Evolutionary conservation across 1,284 basidiomycete genomes (phyloP).

Genomic region (Thelephora terrestris): DNA sequence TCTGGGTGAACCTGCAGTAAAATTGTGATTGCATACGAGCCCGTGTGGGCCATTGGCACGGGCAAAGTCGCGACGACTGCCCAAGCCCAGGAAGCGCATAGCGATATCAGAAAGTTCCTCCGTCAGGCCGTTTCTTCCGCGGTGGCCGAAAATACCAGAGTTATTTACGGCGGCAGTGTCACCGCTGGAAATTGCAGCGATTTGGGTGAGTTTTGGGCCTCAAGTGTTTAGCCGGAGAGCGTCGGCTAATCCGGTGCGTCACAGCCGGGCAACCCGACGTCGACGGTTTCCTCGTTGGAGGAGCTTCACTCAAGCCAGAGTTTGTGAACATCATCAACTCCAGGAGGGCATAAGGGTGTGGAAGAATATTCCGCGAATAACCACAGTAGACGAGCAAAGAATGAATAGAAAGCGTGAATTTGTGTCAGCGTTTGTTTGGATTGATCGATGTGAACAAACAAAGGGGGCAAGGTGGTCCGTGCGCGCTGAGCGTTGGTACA

Average conservation of each 20-base stretch:
- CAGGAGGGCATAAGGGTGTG: conserved; percentile 22
- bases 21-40: conserved; percentile 92
- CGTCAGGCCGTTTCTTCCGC: conserved; percentile 50
- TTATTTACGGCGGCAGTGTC: conserved; percentile 96
- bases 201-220: conserved; percentile 46
- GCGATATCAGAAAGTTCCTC: conserved; percentile 76
- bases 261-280: conserved; percentile 74
- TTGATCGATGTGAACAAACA: neutral
- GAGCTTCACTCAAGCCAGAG: conserved; percentile 96
- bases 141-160: conserved; percentile 71
- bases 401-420: no score
- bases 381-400: no score
- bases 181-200: conserved; percentile 83
- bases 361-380: no score
- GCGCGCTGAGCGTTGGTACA: conserved; percentile 17
- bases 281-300: conserved; percentile 98
- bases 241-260: conserved; percentile 6
- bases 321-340: conserved; percentile 90
- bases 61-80: conserved; percentile 87
- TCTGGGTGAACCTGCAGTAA: conserved; percentile 38
- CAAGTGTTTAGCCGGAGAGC: neutral
- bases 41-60: conserved; percentile 98
- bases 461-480: conserved; percentile 17
- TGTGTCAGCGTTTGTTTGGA: neutral
- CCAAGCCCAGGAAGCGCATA: conserved; percentile 93